phyloP scores from a whole-genome alignment of 306 rosid species.

The Glycyrrhiza uralensis region DNA sequence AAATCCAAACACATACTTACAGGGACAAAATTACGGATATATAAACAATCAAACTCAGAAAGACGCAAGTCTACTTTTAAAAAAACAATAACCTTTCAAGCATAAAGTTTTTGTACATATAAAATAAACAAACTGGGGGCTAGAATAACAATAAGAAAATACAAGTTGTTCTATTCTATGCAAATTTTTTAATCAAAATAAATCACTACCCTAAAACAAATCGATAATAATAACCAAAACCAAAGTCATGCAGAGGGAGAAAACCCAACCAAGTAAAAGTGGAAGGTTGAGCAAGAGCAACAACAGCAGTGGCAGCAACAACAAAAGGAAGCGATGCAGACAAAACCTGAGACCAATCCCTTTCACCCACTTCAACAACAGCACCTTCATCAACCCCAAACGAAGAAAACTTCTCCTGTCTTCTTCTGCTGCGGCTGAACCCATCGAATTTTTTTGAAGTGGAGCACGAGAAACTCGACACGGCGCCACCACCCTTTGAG shows the following conservation, averaged over 20 bases:
- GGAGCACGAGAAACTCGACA: conserved; percentile 51
- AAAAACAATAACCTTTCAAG: neutral
- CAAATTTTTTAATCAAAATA: neutral
- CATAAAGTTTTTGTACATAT: neutral
- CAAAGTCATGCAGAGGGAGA: neutral
- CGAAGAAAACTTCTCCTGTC: conserved; percentile 52
- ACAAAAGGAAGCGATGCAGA: conserved; percentile 94
- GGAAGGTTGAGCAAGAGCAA: conserved; percentile 84
- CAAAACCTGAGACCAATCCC: conserved; percentile 64
- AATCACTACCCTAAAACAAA: neutral
- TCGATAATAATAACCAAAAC: neutral
- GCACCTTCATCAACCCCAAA: conserved; percentile 47
- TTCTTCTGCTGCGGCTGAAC: conserved; percentile 28
- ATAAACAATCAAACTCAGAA: neutral
- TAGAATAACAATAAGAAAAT: neutral
- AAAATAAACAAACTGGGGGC: neutral
- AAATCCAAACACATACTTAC: neutral
- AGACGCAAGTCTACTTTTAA: neutral
- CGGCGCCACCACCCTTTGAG: conserved; percentile 28
- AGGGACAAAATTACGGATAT: neutral
- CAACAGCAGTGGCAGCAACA: conserved; percentile 85
- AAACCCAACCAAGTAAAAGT: conserved; percentile 76
- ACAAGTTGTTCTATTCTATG: neutral
- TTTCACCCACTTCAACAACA: conserved; percentile 24
- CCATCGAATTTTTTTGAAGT: conserved; percentile 55